Percentiles rank a stretch among this genome's conserved stretches.
Evolutionary conservation across 495 filamentous ascomycete species (phyloP).

Genomic region (Oidiodendron maius): DNA sequence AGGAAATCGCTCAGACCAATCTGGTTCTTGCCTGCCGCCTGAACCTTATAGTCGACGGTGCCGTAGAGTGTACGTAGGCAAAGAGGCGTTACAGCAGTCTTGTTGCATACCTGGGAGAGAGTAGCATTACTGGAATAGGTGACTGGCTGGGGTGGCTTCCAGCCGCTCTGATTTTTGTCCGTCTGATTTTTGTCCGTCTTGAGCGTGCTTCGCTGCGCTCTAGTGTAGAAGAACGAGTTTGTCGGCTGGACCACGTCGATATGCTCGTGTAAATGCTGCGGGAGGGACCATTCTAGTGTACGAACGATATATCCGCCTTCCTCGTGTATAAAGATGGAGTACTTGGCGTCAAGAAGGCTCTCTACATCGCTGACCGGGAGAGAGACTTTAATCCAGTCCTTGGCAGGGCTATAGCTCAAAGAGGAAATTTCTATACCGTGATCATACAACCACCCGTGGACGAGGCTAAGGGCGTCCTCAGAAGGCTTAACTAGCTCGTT

Average conservation of each 20-base stretch:
- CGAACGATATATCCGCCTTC: slow-evolving; percentile 28
- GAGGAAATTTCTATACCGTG: slow-evolving; percentile 37
- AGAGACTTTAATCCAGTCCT: slow-evolving; percentile 43
- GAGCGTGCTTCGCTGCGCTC: slow-evolving; percentile 1
- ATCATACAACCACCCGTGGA: slow-evolving; percentile 39
- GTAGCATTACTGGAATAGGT: neutral
- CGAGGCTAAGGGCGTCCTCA: slow-evolving; percentile 31
- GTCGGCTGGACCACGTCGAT: slow-evolving; percentile 62
- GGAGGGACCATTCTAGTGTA: slow-evolving; percentile 44
- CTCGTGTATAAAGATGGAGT: slow-evolving; percentile 47
- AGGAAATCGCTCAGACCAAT: slow-evolving; percentile 53
- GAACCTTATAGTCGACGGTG: slow-evolving; percentile 21
- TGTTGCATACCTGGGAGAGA: slow-evolving; percentile 3
- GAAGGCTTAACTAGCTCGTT: slow-evolving; percentile 25
- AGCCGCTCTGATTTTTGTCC: no score
- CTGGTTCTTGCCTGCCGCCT: slow-evolving; percentile 29
- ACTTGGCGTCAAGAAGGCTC: slow-evolving; percentile 49
- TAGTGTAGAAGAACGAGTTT: slow-evolving; percentile 47
- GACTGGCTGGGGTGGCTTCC: neutral
- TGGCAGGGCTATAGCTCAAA: slow-evolving; percentile 37
- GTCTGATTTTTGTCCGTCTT: neutral
- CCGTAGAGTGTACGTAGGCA: slow-evolving; percentile 21
- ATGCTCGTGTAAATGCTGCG: slow-evolving; percentile 47
- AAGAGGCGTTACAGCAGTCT: slow-evolving; percentile 11
- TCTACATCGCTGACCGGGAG: slow-evolving; percentile 46